Percentiles rank a stretch among this genome's conserved stretches.
phyloP scores from a whole-genome alignment of 2,329 filamentous ascomycete genomes.

The Aspergillus uvarum region DNA sequence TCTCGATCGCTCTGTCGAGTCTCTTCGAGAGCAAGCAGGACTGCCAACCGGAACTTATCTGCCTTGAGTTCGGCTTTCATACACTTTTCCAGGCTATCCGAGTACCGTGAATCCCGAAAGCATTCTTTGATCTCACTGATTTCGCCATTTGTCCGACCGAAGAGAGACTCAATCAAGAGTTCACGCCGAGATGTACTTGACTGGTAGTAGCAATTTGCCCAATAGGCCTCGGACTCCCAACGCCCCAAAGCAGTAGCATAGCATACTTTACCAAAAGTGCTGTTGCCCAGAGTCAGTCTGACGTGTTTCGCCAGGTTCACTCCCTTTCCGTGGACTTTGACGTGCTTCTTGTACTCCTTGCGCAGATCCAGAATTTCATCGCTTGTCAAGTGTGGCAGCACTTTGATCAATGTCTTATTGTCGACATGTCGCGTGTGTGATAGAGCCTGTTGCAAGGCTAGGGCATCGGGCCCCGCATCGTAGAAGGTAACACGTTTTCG shows the following conservation, averaged over 20 bases:
- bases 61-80: conserved; percentile 92
- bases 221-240: conserved; percentile 94
- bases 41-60: conserved; percentile 91
- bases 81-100: conserved; percentile 74
- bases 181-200: conserved; percentile 80
- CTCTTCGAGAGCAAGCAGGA: conserved; percentile 80
- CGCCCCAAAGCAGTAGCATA: conserved; percentile 85
- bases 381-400: conserved; percentile 79
- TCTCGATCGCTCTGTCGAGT: conserved; percentile 79
- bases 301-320: conserved; percentile 55
- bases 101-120: conserved; percentile 90
- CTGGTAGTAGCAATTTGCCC: conserved; percentile 98
- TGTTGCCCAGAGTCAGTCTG: conserved; percentile 50
- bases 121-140: conserved; percentile 81
- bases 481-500: conserved; percentile 73
- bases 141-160: conserved; percentile 87
- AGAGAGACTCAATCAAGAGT: conserved; percentile 86
- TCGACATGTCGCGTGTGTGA: conserved; percentile 66
- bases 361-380: conserved; percentile 85
- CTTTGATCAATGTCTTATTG: conserved; percentile 71
- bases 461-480: conserved; percentile 76
- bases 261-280: conserved; percentile 76
- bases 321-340: conserved; percentile 60
- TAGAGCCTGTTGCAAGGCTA: conserved; percentile 72
- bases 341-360: conserved; percentile 84